Evolutionary conservation across 1,284 basidiomycete species (phyloP).

Genomic region (Ceratobasidium sp.): DNA sequence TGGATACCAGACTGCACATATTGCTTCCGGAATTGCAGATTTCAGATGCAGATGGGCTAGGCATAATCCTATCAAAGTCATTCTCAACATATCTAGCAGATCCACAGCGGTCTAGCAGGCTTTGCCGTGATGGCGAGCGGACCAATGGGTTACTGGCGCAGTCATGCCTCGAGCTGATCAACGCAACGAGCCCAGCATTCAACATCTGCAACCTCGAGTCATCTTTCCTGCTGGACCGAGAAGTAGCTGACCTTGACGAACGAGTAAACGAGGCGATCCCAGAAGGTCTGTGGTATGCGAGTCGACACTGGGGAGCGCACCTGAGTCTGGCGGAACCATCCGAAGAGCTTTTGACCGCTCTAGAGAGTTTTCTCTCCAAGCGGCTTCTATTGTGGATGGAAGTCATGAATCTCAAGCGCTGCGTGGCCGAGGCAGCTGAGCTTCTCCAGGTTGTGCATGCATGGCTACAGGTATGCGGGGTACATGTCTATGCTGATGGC

Average conservation of each 20-base stretch:
- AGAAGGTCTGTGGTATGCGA: neutral
- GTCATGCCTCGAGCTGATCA: slow-evolving; percentile 9
- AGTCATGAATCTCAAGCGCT: slow-evolving; percentile 5
- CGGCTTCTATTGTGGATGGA: slow-evolving; percentile 31
- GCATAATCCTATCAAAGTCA: neutral
- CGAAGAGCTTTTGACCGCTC: neutral
- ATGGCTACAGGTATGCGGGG: slow-evolving; percentile 12
- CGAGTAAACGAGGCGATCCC: neutral
- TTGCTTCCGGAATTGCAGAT: slow-evolving; percentile 2
- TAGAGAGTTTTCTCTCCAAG: neutral
- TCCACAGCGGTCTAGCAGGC: neutral
- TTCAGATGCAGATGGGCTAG: neutral
- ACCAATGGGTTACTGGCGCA: neutral
- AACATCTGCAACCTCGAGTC: slow-evolving; percentile 24
- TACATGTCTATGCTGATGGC: too few species aligned
- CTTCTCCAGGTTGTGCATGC: neutral
- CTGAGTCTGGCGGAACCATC: neutral
- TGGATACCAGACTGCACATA: neutral
- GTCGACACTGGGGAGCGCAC: slow-evolving; percentile 14
- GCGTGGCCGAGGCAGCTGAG: neutral
- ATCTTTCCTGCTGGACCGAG: neutral
- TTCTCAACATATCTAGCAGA: neutral
- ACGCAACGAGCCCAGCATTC: neutral
- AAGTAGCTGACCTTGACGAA: neutral
- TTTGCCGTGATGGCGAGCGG: neutral